Conservation (phyloP, 2,329 filamentous ascomycete species). For the Calonectria crousiana region DNA sequence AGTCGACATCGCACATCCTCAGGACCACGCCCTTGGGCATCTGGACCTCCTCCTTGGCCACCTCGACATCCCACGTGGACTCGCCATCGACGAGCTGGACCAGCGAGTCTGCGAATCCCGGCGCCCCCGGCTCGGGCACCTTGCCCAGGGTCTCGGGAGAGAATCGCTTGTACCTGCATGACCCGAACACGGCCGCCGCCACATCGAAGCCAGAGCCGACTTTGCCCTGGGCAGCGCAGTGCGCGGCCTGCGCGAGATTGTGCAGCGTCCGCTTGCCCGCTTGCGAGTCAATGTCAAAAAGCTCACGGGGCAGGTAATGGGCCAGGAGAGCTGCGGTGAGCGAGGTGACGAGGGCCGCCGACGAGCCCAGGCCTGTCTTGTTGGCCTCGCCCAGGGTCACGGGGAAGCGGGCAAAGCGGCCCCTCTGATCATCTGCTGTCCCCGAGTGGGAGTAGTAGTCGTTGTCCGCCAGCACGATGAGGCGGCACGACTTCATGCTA, state of each 20-base stretch:
- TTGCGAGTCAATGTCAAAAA: conserved; percentile 69
- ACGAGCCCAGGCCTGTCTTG: conserved; percentile 96
- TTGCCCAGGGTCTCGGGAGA: conserved; percentile 79
- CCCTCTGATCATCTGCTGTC: conserved; percentile 44
- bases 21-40: conserved; percentile 81
- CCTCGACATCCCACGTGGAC: conserved; percentile 82
- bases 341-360: conserved; percentile 91
- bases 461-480: conserved; percentile 93
- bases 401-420: conserved; percentile 81
- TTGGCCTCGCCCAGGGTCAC: conserved; percentile 83
- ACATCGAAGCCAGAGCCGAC: conserved; percentile 97
- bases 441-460: conserved; percentile 88
- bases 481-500: conserved; percentile 74
- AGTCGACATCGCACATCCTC: conserved; percentile 96
- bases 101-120: conserved; percentile 76
- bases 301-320: conserved; percentile 74
- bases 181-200: conserved; percentile 91
- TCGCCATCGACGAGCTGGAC: conserved; percentile 74
- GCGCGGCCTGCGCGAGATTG: conserved; percentile 92
- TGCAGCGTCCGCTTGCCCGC: conserved; percentile 76
- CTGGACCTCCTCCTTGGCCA: conserved; percentile 75
- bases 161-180: conserved; percentile 93
- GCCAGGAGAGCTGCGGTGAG: conserved; percentile 81
- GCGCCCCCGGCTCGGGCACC: conserved; percentile 74
- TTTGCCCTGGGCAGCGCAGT: conserved; percentile 97